Evolutionary conservation across 148 eudicot genomes (phyloP).

Genomic region (Camellia granthamiana): DNA sequence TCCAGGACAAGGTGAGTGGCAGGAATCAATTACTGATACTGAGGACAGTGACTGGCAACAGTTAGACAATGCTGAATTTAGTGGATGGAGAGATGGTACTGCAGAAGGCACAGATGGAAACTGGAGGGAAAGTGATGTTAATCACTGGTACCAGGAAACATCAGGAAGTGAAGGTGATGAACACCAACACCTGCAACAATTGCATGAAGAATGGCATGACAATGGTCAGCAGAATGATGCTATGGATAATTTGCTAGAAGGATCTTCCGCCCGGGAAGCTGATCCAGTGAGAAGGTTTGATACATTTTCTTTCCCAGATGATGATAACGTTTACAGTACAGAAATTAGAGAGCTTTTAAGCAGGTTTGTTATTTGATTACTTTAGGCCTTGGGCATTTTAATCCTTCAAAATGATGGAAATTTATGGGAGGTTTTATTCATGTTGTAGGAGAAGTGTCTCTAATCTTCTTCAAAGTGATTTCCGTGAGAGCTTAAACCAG

Average conservation of each 20-base stretch:
- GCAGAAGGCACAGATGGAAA: conserved; percentile 25
- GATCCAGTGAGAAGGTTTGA: conserved; percentile 47
- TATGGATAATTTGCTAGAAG: conserved; percentile 42
- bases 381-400: background rate
- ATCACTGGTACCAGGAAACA: conserved; percentile 32
- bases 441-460: conserved; percentile 82
- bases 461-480: conserved; percentile 73
- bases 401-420: background rate
- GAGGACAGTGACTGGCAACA: conserved; percentile 34
- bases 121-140: conserved; percentile 25
- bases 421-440: background rate
- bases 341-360: conserved; percentile 78
- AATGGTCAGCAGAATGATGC: conserved; percentile 40
- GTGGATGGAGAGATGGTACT: conserved; percentile 42
- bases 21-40: conserved; percentile 30
- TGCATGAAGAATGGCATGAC: conserved; percentile 47
- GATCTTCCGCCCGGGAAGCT: conserved; percentile 40
- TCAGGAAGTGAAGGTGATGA: conserved; percentile 38
- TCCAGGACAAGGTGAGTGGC: conserved; percentile 35
- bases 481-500: conserved; percentile 75
- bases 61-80: conserved; percentile 18
- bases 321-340: conserved; percentile 50
- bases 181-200: conserved; percentile 38
- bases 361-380: conserved; percentile 45
- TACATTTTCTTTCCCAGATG: conserved; percentile 50